Base-by-base conservation (phyloP, 2,329 filamentous ascomycete species). In the Aspergillus sp. region DNA sequence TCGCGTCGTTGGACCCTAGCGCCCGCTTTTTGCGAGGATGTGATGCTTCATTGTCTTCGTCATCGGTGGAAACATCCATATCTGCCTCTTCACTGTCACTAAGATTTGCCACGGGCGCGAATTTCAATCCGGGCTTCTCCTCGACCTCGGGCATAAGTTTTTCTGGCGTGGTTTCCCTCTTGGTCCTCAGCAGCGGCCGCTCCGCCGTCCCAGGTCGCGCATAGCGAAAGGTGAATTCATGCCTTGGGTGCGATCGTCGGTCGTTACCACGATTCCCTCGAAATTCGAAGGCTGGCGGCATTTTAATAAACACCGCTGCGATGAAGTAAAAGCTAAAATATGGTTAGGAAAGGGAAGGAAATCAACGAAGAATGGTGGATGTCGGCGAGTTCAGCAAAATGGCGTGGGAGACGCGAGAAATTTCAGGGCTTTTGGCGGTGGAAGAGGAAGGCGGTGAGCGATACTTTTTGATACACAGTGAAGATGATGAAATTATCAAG, bases 21-120 rank as follows among this genome's bases (percentile, higher is more conserved):
- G 58, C 62, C 45, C 61, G 64, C 50, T 60, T 68, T 42, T 69
- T 68, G 39, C 67, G 68, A 12, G 70, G 67, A 35, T 54, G 65
- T 13, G 58, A 52, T 29, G 44, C 52, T 7, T 58, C 45, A 13
- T 58, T 54, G 13, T 69, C 61, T 10, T 69, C 61, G 37, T 66
- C 66, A 4, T 62, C 64, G 4, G 65, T 57, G 6, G 65, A 71
- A 7, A 69, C 57, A 11, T 70, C 67, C 70, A 73, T 73, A 5
- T 67, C 66, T 10, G 64, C 67, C 47, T 73, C 70, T 40, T 71
- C 70, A 39, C 68, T 73, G 45, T 73, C 70, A 36, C 67, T 72
- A 7, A 73, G 49, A 9, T 66, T 61, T 11, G 66, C 62, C 5
- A 70, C 38, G 1, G 57, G 50, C 2, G 65, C 60, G 31, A 68